Evolutionary conservation across 2,329 filamentous ascomycete genomes (phyloP), one percentile per base, ranked within the genome.

Genomic region (Colletotrichum endophyticum): DNA sequence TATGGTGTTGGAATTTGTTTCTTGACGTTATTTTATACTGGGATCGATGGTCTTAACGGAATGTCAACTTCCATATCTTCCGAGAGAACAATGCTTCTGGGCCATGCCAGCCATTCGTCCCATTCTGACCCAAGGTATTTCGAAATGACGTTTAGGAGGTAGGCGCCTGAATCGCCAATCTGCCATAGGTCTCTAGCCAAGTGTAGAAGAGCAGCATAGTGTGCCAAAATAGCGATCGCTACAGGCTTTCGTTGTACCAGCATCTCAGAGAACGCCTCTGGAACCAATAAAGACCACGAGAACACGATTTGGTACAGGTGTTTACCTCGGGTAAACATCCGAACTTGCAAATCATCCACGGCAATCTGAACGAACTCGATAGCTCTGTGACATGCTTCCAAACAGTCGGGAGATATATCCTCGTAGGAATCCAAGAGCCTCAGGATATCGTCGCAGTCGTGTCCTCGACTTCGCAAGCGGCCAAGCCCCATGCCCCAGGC

Each of bases 151-250:
- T 27, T 9, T 9, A 72, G 57, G 4, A 66, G 39, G 28, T 77
- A 75, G 25, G 66, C 57, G 8, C 80, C 80, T 12, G 80, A 73
- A 27, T 80, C 80, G 19, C 79, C 78, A 11, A 84, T 78, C 63
- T 82, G 81, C 82, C 82, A 84, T 32, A 82, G 32, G 9, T 76
- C 44, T 53, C 78, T 76, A 12, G 78, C 79, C 27, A 81, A 67
- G 61, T 84, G 80, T 8, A 84, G 76, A 32, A 84, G 77, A 15
- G 80, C 75, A 0, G 79, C 78, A 56, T 84, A 84, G 69, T 84
- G 81, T 5, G 79, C 81, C 22, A 84, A 72, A 6, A 84, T 63
- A 3, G 80, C 78, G 5, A 84, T 56, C 7, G 80, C 81, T 39
- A 81, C 81, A 0, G 82, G 81, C 6, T 63, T 69, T 19, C 78